Evolutionary conservation across 169 alveolate species (phyloP), one percentile per base, ranked within the genome.

Genomic region (Plasmodium fragile): DNA sequence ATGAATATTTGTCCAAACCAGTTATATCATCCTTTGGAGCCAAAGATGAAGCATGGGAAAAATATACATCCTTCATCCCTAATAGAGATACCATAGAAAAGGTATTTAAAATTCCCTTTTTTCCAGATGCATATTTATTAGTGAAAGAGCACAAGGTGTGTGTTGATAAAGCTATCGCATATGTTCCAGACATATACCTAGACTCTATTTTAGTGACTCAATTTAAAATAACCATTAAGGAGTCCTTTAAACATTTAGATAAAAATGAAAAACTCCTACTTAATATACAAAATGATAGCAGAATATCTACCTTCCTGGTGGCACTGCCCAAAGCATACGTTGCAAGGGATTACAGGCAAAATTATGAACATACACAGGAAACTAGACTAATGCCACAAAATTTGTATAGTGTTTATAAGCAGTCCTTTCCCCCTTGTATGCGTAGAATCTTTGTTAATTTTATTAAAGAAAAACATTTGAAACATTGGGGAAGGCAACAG

Each of bases 361-460:
- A 72, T 92, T 78, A 92, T 92, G 92, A 83, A 36, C 95, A 77
- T 34, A 77, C 91, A 30, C 77, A 85, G 77, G 95, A 83, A 28
- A 80, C 91, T 10, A 79, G 93, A 25, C 59, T 73, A 55, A 55
- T 73, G 39, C 95, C 92, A 4, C 94, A 80, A 73, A 55, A 75
- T 36, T 30, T 94, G 22, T 90, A 95, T 59, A 93, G 92, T 92
- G 92, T 97, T 18, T 97, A 93, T 92, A 82, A 89, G 92, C 92
- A 79, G 69, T 96, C 99, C n/a, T 97, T 97, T 78, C 99, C 99
- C 28, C 98, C 98, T 16, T 97, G 99, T 95, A 97, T 97, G 99
- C 97, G 98, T 49, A 96, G 98, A 79, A 93, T 97, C 73, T 97
- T 95, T 89, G 97, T 94, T 81, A 94, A 96, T 89, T 96, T 95